Evolutionary conservation across 768 basidiomycete genomes (phyloP), one percentile per base, ranked within the genome.

Genomic region (Boletus sp.): DNA sequence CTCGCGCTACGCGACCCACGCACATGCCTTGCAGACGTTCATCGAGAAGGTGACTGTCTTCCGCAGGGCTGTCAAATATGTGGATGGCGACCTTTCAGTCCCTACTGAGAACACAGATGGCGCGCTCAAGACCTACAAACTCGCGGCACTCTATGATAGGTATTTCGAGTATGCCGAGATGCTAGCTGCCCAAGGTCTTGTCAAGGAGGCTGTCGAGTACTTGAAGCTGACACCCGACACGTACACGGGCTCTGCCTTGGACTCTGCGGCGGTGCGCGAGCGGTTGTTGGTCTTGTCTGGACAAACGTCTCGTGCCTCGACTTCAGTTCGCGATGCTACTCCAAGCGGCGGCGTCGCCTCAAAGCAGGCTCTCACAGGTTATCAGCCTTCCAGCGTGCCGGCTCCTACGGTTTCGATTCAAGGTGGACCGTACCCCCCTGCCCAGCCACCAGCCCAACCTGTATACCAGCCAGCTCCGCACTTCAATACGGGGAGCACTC

Each of bases 21-120:
- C 88, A 0, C 81, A 85, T 27, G 93, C 94, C 3, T 73, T 99
- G 39, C 96, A 98, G 67, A 86, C 88, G 0, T 95, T 98, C 72
- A 81, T 98, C 62, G 97, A 98, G 74, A 98, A 98, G 73, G 94
- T 98, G 23, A 86, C 94, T 1, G 84, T 97, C 39, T 98, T 99
- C 82, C 85, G 92, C 47, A 78, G 82, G 45, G 97, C 96, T 0
- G 89, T 90, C 45, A 77, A 79, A 14, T 95, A 93, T 67, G 75
- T 81, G 57, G 92, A 94, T 63, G 70, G 72, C 15, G 94, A 95
- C 57, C 77, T 98, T 35, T 66, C 70, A 2, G 61, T 70, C 1
- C 56, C 71, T 0, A 66, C 66, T 1, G 74, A 67, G 5, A 73
- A 76, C 27, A 77, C 76, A 5, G 75, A 80, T 42, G 58, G 47